A percentile compares a stretch with the other conserved stretches of the same genome.
Evolutionary conservation across 202 grass and related monocot species (phyloP).

Genomic region (Dendrocalamus latiflorus): DNA sequence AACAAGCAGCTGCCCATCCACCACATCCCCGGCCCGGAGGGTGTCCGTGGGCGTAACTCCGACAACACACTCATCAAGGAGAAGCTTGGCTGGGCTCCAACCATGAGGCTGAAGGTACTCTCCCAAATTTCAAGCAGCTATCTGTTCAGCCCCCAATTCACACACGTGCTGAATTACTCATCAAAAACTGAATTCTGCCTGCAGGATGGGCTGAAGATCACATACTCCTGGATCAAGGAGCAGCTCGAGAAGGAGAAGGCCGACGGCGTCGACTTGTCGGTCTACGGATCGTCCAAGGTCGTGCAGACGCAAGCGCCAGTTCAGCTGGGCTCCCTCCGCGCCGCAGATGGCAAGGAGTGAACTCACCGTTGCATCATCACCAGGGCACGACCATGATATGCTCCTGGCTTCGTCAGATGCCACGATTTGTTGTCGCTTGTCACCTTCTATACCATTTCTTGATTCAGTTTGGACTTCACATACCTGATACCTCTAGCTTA

Average conservation of each 20-base stretch:
- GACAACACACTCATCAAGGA: constrained; percentile 91
- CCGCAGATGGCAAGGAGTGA: constrained; percentile 88
- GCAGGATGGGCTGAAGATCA: constrained; percentile 82
- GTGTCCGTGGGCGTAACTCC: constrained; percentile 80
- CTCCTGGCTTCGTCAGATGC: neutral
- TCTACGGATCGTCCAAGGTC: constrained; percentile 77
- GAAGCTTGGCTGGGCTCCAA: constrained; percentile 94
- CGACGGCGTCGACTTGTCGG: constrained; percentile 43
- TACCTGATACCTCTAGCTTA: neutral
- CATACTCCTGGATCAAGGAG: constrained; percentile 95
- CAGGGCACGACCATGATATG: neutral
- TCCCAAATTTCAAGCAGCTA: neutral
- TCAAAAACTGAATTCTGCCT: neutral
- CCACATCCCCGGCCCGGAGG: constrained; percentile 79
- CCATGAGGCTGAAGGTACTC: constrained; percentile 80
- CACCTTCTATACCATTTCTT: constrained; percentile 15
- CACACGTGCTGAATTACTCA: neutral
- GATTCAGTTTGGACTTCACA: constrained; percentile 11
- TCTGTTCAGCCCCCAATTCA: neutral
- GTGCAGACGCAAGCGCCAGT: constrained; percentile 73
- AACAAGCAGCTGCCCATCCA: constrained; percentile 72
- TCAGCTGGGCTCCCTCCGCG: constrained; percentile 87
- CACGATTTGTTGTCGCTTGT: neutral
- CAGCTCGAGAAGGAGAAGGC: constrained; percentile 81
- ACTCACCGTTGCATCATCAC: neutral